Evolutionary conservation across 352 stramenopile genomes (phyloP).

Genomic region (Pythium plurisporium): DNA sequence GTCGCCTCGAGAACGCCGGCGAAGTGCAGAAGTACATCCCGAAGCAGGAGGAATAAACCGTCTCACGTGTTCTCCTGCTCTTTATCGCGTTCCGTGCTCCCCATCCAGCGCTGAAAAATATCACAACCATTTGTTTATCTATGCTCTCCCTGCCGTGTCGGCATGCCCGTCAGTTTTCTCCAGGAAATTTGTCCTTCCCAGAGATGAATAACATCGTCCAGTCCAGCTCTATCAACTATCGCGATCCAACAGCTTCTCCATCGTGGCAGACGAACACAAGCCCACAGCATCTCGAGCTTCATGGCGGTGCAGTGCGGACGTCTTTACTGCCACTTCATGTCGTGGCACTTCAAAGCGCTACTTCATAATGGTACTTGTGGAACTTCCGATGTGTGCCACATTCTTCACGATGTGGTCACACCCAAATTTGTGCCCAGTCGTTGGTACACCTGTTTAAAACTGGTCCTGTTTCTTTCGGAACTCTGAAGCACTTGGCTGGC

Average conservation of each 20-base stretch:
- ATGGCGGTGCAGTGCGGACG: conserved; percentile 11
- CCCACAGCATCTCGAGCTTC: not conserved
- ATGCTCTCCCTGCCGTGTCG: too few species aligned
- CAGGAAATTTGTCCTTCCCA: too few species aligned
- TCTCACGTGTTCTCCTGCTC: not conserved
- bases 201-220: too few species aligned
- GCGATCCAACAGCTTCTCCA: too few species aligned
- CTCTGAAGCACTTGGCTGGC: not conserved
- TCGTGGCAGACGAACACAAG: not conserved
- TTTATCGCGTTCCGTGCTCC: not conserved
- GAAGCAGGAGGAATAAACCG: conserved; percentile 27
- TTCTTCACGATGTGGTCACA: not conserved
- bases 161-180: too few species aligned
- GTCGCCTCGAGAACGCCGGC: conserved; percentile 52
- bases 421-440: not conserved
- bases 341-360: conserved; percentile 17
- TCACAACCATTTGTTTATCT: not conserved
- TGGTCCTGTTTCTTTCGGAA: not conserved
- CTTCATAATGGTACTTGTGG: conserved; percentile 18
- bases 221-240: too few species aligned
- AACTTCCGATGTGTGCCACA: not conserved
- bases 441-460: conserved; percentile 21
- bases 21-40: conserved; percentile 66
- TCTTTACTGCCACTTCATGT: conserved; percentile 5
- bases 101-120: not conserved